These are phyloP conservation scores for Tricholoma terreum DNA, from an alignment of 768 basidiomycete species.

Conservation along the genomic window DNA sequence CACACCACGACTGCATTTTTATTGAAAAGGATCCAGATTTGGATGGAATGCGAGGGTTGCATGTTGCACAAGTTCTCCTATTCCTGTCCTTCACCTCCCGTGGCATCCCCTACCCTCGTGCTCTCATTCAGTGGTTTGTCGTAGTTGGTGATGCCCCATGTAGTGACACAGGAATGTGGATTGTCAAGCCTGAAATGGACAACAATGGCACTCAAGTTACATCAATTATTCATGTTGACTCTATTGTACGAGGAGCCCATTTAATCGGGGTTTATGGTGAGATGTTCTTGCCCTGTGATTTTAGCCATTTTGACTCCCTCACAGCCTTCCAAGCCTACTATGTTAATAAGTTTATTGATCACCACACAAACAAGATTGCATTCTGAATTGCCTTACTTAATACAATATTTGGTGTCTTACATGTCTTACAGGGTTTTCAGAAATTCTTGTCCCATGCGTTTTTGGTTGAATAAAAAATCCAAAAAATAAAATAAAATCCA, in stretches of 20 bases:
- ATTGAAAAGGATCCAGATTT: constrained; percentile 14
- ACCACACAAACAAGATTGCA: too few species aligned
- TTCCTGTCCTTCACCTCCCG: constrained; percentile 23
- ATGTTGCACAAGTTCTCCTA: constrained; percentile 20
- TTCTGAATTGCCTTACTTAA: too few species aligned
- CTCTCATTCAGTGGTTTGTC: constrained; percentile 18
- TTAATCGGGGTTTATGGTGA: too few species aligned
- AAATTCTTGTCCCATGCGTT: too few species aligned
- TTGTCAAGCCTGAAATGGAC: constrained; percentile 25
- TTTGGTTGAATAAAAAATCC: too few species aligned
- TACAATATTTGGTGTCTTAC: too few species aligned
- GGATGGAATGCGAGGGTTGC: constrained; percentile 21
- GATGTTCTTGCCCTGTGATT: too few species aligned
- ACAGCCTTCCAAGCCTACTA: too few species aligned
- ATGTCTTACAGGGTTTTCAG: too few species aligned
- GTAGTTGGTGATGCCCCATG: constrained; percentile 4
- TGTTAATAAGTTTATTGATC: too few species aligned
- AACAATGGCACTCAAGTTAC: not conserved
- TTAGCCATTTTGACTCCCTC: too few species aligned
- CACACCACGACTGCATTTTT: constrained; percentile 27
- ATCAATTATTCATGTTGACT: constrained; percentile 24
- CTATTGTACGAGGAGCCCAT: constrained; percentile 27
- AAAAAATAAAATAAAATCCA: too few species aligned
- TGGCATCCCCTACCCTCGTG: constrained; percentile 19
- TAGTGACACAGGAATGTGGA: constrained; percentile 22